Base-by-base conservation (phyloP, 768 basidiomycete genomes). In the Agaricus sinodeliciosus region DNA sequence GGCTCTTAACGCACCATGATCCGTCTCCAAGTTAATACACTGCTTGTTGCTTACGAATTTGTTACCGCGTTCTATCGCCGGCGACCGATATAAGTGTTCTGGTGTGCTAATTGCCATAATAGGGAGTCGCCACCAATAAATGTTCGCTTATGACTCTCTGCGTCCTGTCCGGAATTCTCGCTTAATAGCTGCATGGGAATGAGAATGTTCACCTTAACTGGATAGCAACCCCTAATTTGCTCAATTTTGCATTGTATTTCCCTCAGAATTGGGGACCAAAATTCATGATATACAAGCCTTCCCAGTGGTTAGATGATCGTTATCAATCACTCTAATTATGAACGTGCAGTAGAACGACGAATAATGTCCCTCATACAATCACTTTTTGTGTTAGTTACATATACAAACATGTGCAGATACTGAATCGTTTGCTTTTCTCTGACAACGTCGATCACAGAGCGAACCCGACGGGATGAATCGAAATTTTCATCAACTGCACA, bases 401-500 rank as follows among this genome's bases (percentile, higher is more conserved):
- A 3, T 31, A 45, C 51, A 27, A 31, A 31, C 41, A 19, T 35
- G 34, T 13, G 37, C 43, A 39, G n/a, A 39, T 11, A 16, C 27
- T 27, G 31, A 45, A 11, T 12, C 44, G 31, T 26, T 34, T 16
- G 22, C 11, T 28, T 35, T 22, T 6, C 18, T 34, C 18, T 46
- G 25, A 26, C 26, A 41, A 40, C 27, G 48, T 41, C 39, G 44
- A 53, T 53, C 43, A 45, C 31, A 26, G 11, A 41, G 51, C 51
- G 51, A 53, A 39, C 28, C 44, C 44, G 34, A 47, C 51, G 51
- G 49, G 37, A 39, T 2, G 9, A 15, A 8, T 34, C 43, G 35
- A 46, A 18, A 53, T 53, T 46, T 43, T 46, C 51, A 53, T 25
- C 52, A 54, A 42, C 46, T 54, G 52, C 52, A 54, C 52, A 54